These are phyloP conservation scores for Pseudonectria buxi DNA, from an alignment of 2,329 filamentous ascomycete genomes.

Conservation along the genomic window DNA sequence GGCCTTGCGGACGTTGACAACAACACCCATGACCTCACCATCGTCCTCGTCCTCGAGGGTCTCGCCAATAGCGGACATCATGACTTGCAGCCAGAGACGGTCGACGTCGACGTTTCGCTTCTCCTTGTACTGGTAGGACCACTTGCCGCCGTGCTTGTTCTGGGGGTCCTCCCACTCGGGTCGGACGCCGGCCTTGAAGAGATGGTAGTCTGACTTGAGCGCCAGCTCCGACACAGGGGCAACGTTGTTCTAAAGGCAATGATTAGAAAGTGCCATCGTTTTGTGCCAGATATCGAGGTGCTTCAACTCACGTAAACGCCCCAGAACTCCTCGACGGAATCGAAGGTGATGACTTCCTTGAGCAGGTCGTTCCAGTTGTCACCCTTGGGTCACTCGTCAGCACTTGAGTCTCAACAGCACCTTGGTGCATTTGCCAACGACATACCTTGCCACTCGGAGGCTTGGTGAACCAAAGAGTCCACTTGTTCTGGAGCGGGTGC, in stretches of 20 bases:
- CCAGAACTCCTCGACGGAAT: constrained; percentile 99
- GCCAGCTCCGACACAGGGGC: constrained; percentile 91
- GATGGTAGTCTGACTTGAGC: constrained; percentile 97
- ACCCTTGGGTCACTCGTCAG: constrained; percentile 49
- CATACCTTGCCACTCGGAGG: constrained; percentile 87
- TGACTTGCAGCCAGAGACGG: constrained; percentile 92
- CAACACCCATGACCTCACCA: constrained; percentile 97
- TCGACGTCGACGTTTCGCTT: constrained; percentile 90
- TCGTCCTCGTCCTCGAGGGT: constrained; percentile 92
- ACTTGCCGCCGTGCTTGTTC: constrained; percentile 99
- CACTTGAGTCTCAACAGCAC: constrained; percentile 10
- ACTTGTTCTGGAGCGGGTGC: constrained; percentile 93
- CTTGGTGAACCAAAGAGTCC: constrained; percentile 99
- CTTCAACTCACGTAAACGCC: constrained; percentile 79
- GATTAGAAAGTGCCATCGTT: constrained; percentile 7
- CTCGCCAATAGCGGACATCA: constrained; percentile 95
- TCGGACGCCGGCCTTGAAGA: constrained; percentile 95
- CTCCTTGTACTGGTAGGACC: constrained; percentile 97
- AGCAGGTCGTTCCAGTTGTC: constrained; percentile 98
- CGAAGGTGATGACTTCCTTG: constrained; percentile 98
- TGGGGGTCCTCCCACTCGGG: constrained; percentile 98
- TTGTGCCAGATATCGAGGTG: constrained; percentile 1
- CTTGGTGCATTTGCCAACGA: too few species aligned
- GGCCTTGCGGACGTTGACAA: constrained; percentile 96
- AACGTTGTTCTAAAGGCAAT: constrained; percentile 78